phyloP scores from a whole-genome alignment of 257 asterid genomes.

The Scutellaria baicalensis region DNA sequence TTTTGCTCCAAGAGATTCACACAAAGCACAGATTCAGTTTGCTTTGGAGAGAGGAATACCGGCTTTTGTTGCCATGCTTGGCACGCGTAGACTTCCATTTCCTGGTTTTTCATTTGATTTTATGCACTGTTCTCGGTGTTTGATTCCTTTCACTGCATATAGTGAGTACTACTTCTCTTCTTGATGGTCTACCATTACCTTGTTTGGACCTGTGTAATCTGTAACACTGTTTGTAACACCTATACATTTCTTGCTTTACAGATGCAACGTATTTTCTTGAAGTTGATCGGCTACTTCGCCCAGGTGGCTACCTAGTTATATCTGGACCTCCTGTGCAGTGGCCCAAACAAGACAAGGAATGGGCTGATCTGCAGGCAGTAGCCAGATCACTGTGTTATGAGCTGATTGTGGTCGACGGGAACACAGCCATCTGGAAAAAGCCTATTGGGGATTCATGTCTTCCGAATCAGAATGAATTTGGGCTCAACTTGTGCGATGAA shows the following conservation, averaged over 20 bases:
- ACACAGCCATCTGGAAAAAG: slow-evolving; percentile 95
- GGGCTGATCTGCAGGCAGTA: slow-evolving; percentile 95
- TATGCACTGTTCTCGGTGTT: slow-evolving; percentile 95
- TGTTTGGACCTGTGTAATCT: neutral
- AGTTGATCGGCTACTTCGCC: slow-evolving; percentile 94
- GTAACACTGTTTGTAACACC: slow-evolving; percentile 10
- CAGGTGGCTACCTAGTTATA: slow-evolving; percentile 92
- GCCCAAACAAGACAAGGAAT: slow-evolving; percentile 91
- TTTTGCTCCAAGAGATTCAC: slow-evolving; percentile 97
- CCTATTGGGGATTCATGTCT: slow-evolving; percentile 67
- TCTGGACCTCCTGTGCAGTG: slow-evolving; percentile 99
- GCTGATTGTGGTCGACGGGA: slow-evolving; percentile 87
- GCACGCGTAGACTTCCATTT: slow-evolving; percentile 91
- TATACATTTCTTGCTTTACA: slow-evolving; percentile 28
- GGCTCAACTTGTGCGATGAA: slow-evolving; percentile 59
- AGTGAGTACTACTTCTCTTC: slow-evolving; percentile 44
- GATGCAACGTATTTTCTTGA: slow-evolving; percentile 95
- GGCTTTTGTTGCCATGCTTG: slow-evolving; percentile 97
- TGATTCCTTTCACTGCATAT: slow-evolving; percentile 90
- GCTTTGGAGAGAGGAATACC: slow-evolving; percentile 97
- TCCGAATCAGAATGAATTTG: slow-evolving; percentile 75
- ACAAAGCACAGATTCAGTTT: slow-evolving; percentile 91
- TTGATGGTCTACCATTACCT: neutral
- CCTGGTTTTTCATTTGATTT: slow-evolving; percentile 87
- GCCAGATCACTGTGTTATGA: slow-evolving; percentile 86